These are phyloP conservation scores for Arabidopsis suecica DNA, from an alignment of 345 rosid species.

Conservation along the genomic window DNA sequence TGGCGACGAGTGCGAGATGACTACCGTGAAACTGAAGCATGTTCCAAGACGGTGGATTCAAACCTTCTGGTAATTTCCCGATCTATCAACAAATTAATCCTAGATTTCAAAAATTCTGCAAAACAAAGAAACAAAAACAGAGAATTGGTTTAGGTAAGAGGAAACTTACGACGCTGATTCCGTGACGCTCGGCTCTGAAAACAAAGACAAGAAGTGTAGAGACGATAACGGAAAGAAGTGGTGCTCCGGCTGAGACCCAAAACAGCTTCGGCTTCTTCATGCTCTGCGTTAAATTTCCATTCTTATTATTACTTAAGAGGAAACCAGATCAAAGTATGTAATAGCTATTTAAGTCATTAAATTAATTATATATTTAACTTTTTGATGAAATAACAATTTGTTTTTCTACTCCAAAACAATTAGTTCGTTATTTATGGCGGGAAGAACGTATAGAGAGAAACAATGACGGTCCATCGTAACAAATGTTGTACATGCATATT, in stretches of 20 bases:
- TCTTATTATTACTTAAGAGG: neutral
- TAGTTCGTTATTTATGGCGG: constrained; percentile 26
- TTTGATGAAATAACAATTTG: neutral
- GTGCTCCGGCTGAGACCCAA: constrained; percentile 91
- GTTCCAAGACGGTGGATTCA: constrained; percentile 94
- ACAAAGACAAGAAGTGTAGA: constrained; percentile 80
- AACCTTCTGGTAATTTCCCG: constrained; percentile 82
- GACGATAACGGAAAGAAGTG: constrained; percentile 73
- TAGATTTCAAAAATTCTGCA: neutral
- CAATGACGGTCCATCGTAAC: constrained; percentile 18
- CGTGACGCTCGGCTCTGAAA: constrained; percentile 77
- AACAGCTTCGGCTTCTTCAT: constrained; percentile 75
- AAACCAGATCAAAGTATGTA: no score
- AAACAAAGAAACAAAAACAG: neutral
- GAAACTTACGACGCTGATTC: constrained; percentile 65
- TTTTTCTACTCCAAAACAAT: neutral
- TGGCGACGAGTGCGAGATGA: constrained; percentile 69
- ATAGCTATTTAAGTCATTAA: neutral
- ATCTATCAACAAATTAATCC: constrained; percentile 51
- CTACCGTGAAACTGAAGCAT: constrained; percentile 81
- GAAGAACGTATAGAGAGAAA: constrained; percentile 1
- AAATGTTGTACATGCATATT: constrained; percentile 33
- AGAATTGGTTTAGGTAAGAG: constrained; percentile 12
- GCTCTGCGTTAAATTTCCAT: constrained; percentile 54
- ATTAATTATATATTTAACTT: neutral